These are phyloP conservation scores for Aspergillus avenaceus DNA, from an alignment of 495 filamentous ascomycete species.

Conservation along the genomic window DNA sequence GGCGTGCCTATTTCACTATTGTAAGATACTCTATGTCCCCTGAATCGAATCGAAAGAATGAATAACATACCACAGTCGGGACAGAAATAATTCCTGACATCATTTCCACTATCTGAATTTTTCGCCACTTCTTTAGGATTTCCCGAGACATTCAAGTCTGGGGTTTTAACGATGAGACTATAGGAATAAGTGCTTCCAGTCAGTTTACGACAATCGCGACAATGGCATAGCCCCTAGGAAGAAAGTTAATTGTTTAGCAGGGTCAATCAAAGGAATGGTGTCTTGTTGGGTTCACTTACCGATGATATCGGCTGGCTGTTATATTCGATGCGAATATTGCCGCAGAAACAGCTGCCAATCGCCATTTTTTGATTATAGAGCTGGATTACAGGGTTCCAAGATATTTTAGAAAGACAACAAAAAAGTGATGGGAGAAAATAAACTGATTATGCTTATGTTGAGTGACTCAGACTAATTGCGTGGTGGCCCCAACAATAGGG, in stretches of 20 bases:
- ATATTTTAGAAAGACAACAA: no score
- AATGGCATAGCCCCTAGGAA: constrained; percentile 33
- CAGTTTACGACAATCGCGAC: constrained; percentile 36
- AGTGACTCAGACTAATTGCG: no score
- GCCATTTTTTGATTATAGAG: no score
- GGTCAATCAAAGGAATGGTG: no score
- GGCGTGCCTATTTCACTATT: constrained; percentile 29
- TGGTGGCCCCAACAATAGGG: no score
- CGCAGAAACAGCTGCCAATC: constrained; percentile 29
- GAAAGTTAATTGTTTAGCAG: constrained; percentile 1
- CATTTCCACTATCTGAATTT: constrained; percentile 32
- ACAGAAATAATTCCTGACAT: constrained; percentile 33
- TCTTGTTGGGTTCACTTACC: constrained; percentile 22
- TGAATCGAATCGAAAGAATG: background rate
- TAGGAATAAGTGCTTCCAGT: constrained; percentile 21
- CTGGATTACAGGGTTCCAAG: no score
- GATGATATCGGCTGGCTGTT: constrained; percentile 19
- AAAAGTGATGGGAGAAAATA: no score
- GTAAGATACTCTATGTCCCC: background rate
- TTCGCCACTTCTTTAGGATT: constrained; percentile 29
- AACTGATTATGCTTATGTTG: no score
- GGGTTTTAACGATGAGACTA: constrained; percentile 22
- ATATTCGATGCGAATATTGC: constrained; percentile 22
- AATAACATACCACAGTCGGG: constrained; percentile 32
- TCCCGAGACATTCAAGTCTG: constrained; percentile 24